These are phyloP conservation scores for Paradendryphiella salina DNA, from an alignment of 2,329 filamentous ascomycete genomes.

Conservation along the genomic window DNA sequence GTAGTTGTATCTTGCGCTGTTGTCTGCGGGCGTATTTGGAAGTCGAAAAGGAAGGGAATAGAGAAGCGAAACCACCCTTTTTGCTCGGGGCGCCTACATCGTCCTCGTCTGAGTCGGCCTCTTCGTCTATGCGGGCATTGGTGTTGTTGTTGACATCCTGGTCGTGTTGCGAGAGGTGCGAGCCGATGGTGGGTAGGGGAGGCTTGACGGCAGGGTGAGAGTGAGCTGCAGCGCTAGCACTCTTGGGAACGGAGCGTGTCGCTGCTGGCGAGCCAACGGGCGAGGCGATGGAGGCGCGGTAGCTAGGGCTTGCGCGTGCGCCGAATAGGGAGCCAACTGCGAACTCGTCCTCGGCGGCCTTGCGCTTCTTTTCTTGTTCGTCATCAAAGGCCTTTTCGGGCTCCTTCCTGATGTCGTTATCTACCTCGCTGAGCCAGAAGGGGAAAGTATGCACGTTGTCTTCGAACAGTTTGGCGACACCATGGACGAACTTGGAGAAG, in stretches of 20 bases:
- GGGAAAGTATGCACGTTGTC: slow-evolving; percentile 93
- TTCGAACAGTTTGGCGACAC: slow-evolving; percentile 87
- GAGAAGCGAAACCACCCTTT: slow-evolving; percentile 65
- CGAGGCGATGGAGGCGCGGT: slow-evolving; percentile 62
- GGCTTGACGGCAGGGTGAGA: slow-evolving; percentile 25
- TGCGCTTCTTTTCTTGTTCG: slow-evolving; percentile 81
- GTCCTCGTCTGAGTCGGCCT: slow-evolving; percentile 56
- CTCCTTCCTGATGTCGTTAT: slow-evolving; percentile 91
- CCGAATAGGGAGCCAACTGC: slow-evolving; percentile 88
- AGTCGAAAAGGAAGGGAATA: slow-evolving; percentile 81
- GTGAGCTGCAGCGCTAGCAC: slow-evolving; percentile 24
- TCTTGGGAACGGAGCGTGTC: slow-evolving; percentile 30
- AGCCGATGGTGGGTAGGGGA: slow-evolving; percentile 21
- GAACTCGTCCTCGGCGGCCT: slow-evolving; percentile 81
- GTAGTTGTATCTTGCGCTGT: slow-evolving; percentile 62
- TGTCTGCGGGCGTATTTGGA: slow-evolving; percentile 64
- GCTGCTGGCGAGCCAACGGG: slow-evolving; percentile 65
- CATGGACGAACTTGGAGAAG: slow-evolving; percentile 97
- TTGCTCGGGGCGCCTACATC: slow-evolving; percentile 49
- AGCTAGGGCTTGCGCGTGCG: slow-evolving; percentile 47
- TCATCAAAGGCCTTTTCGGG: slow-evolving; percentile 88
- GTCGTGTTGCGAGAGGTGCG: slow-evolving; percentile 15
- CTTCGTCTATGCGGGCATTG: slow-evolving; percentile 48
- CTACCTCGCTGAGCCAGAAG: slow-evolving; percentile 91
- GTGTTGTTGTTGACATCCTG: slow-evolving; percentile 18